Evolutionary conservation across 169 alveolate genomes (phyloP).

Genomic region (Plasmodium vivax): DNA sequence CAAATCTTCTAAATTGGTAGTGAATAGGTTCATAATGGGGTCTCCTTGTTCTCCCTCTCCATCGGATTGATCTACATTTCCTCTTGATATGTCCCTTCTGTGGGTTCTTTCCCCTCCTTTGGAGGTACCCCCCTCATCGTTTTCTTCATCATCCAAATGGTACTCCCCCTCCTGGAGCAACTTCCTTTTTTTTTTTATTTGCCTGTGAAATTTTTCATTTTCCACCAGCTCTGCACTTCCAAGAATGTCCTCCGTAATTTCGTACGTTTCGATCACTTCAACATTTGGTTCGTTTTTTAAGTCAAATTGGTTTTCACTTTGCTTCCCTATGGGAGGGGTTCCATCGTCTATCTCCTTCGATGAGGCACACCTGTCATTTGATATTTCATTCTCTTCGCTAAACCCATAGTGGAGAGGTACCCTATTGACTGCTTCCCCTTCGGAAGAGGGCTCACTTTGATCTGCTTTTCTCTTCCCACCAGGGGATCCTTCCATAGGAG

Average conservation of each 20-base stretch:
- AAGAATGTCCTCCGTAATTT: conserved; percentile 18
- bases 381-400: background rate
- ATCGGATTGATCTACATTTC: background rate
- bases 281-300: conserved; percentile 1
- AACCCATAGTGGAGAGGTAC: background rate
- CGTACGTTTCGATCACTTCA: conserved; percentile 51
- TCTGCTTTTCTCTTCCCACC: background rate
- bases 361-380: background rate
- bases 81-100: background rate
- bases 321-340: background rate
- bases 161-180: background rate
- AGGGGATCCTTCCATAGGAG: background rate
- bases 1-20: conserved; percentile 16
- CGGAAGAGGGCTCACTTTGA: background rate
- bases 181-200: conserved; percentile 38
- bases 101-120: background rate
- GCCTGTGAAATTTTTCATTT: conserved; percentile 26
- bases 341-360: background rate
- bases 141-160: background rate
- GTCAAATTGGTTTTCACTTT: background rate
- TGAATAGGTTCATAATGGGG: background rate
- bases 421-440: background rate
- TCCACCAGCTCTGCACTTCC: background rate
- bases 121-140: background rate
- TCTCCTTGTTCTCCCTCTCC: background rate